Percentiles rank a stretch among this genome's conserved stretches.
phyloP scores from a whole-genome alignment of 2,329 filamentous ascomycete genomes.

The Magnaporthiopsis rhizophila region DNA sequence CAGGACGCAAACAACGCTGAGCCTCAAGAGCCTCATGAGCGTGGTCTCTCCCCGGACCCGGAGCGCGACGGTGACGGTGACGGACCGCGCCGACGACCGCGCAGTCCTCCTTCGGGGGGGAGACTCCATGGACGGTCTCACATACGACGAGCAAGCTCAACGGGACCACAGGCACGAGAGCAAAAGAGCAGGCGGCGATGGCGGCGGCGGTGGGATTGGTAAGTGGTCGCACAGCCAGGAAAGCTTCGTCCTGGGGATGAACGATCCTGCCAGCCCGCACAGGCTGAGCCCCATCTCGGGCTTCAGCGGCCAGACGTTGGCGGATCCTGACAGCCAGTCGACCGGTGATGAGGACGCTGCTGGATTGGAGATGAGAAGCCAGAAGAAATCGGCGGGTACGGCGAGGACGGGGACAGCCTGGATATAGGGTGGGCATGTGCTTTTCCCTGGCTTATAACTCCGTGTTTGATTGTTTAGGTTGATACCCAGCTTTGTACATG shows the following conservation, averaged over 20 bases:
- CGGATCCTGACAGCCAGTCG: not conserved
- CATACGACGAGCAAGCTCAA: slow-evolving; percentile 11
- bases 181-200: slow-evolving; percentile 10
- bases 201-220: too few relatives aligned
- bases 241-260: slow-evolving; percentile 22
- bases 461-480: too few relatives aligned
- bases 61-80: slow-evolving; percentile 10
- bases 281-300: slow-evolving; percentile 18
- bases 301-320: not conserved
- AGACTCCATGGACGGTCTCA: slow-evolving; percentile 10
- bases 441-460: too few relatives aligned
- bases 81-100: slow-evolving; percentile 12
- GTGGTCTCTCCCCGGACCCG: slow-evolving; percentile 16
- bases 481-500: too few relatives aligned
- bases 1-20: slow-evolving; percentile 20
- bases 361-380: not conserved
- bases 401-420: not conserved
- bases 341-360: not conserved
- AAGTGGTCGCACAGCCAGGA: slow-evolving; percentile 23
- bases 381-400: not conserved
- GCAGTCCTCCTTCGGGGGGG: slow-evolving; percentile 11
- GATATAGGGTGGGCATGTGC: too few relatives aligned
- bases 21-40: slow-evolving; percentile 20
- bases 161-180: slow-evolving; percentile 12
- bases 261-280: slow-evolving; percentile 21